Evolutionary conservation across 345 rosid genomes (phyloP).

Genomic region (Lagerstroemia speciosa): DNA sequence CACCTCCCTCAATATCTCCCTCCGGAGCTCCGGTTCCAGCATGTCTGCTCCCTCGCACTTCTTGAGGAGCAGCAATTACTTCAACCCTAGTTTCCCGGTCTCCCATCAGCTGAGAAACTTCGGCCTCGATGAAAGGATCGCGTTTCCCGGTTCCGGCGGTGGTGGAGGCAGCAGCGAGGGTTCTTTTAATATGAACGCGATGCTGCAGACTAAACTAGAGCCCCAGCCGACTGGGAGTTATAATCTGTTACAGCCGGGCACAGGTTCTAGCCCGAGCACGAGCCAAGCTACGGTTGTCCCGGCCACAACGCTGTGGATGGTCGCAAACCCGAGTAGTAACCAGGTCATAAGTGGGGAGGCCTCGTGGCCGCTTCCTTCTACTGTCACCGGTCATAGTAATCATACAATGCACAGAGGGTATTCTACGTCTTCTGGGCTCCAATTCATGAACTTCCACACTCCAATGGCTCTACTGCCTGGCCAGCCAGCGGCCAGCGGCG

Average conservation of each 20-base stretch:
- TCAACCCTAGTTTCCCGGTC: conserved; percentile 26
- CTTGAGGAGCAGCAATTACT: conserved; percentile 31
- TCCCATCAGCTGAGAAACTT: conserved; percentile 23
- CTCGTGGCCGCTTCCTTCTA: conserved; percentile 35
- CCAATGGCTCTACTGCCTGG: conserved; percentile 64
- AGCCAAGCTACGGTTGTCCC: conserved; percentile 1
- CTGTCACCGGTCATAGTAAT: conserved; percentile 13
- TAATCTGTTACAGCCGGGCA: conserved; percentile 45
- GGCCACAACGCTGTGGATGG: conserved; percentile 58
- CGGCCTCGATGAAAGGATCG: conserved; percentile 3
- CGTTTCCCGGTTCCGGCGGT: not conserved
- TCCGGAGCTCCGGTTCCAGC: conserved; percentile 70
- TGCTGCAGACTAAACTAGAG: conserved; percentile 9
- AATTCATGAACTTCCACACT: conserved; percentile 67
- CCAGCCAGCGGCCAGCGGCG: conserved; percentile 39
- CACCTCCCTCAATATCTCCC: conserved; percentile 82
- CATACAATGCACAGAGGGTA: conserved; percentile 21
- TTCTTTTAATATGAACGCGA: not conserved
- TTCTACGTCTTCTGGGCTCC: conserved; percentile 43
- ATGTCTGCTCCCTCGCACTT: conserved; percentile 58
- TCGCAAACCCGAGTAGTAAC: conserved; percentile 30
- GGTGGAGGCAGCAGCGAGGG: not conserved
- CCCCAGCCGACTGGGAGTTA: conserved; percentile 27
- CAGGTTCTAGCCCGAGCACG: conserved; percentile 17
- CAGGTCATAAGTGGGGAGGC: conserved; percentile 34